Evolutionary conservation across 345 rosid species (phyloP).

Genomic region (Lumnitzera racemosa): DNA sequence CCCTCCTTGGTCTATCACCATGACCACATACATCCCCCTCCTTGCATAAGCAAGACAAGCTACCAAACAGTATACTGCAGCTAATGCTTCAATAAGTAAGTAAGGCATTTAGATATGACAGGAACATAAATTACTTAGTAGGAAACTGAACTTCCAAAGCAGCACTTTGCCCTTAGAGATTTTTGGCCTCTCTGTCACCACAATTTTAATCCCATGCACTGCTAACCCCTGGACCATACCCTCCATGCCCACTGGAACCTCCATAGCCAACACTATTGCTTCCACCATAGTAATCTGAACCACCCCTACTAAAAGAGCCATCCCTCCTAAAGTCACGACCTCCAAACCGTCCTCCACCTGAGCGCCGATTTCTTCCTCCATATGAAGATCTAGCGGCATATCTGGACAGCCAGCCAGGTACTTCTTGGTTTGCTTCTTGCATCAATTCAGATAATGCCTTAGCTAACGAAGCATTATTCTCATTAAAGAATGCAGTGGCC

Average conservation of each 20-base stretch:
- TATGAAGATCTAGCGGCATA: constrained; percentile 67
- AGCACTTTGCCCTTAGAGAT: constrained; percentile 11
- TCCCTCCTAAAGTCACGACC: constrained; percentile 88
- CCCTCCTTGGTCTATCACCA: constrained; percentile 19
- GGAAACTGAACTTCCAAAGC: constrained; percentile 2
- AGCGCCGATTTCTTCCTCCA: constrained; percentile 59
- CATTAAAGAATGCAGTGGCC: constrained; percentile 95
- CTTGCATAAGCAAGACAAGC: constrained; percentile 11
- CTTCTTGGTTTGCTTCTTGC: constrained; percentile 96
- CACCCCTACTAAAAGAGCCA: constrained; percentile 45
- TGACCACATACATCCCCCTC: constrained; percentile 24
- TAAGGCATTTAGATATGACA: constrained; percentile 9
- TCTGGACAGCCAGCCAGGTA: constrained; percentile 86
- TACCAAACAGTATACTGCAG: constrained; percentile 16
- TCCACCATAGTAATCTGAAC: constrained; percentile 56
- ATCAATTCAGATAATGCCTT: constrained; percentile 64
- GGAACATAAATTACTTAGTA: constrained; percentile 16
- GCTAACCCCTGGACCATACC: constrained; percentile 41
- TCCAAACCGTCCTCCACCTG: constrained; percentile 88
- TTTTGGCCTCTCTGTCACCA: constrained; percentile 9
- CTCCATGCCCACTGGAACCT: constrained; percentile 30
- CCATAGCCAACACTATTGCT: constrained; percentile 32
- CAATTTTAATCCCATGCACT: constrained; percentile 69
- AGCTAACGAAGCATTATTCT: constrained; percentile 64
- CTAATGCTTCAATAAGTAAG: constrained; percentile 21